Evolutionary conservation across 2,329 filamentous ascomycete genomes (phyloP), one percentile per base, ranked within the genome.

Genomic region (Penicillium sp.): DNA sequence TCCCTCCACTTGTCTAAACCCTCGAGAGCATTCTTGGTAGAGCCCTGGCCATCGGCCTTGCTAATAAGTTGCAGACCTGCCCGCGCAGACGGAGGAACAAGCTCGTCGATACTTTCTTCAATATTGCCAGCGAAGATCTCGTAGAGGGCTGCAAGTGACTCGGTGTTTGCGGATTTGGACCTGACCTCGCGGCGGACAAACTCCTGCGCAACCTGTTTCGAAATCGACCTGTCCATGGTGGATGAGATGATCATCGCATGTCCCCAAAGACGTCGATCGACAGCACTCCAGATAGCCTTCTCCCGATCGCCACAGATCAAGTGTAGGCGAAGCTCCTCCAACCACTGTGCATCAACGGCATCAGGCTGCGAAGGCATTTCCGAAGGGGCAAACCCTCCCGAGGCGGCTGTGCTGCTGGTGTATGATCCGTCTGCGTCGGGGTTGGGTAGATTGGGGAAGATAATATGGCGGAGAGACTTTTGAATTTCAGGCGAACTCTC

Each of bases 151-250:
- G 93, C 92, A 45, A 99, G 81, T 2, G 93, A 90, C 73, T 97
- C 90, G 52, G 92, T 92, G 65, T 89, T 90, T 53, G 87, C 86
- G 2, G 90, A 87, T 4, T 87, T 79, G 51, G 88, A 88, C 71
- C 94, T 95, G 54, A 99, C 91, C 72, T 99, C 94, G 68, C 95
- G 92, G 64, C 92, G 88, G 19, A 99, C 89, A 68, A 99, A 99
- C 68, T 99, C 94, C 68, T 96, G 92, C 0, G 92, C 86, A 27
- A 99, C 92, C 70, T 95, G 90, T 72, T 92, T 95, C 84, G 95
- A 97, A 2, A 95, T 80, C 5, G 82, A 78, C 44, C 79, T 81
- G 23, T 91, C 89, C 47, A 90, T 80, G 1, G 91, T 94, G 7
- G 76, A 96, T 73, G 94, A 89, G 36, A 99, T 88, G 21, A 99